phyloP scores from a whole-genome alignment of 2,329 filamentous ascomycete genomes.

The Venturia carpophila region DNA sequence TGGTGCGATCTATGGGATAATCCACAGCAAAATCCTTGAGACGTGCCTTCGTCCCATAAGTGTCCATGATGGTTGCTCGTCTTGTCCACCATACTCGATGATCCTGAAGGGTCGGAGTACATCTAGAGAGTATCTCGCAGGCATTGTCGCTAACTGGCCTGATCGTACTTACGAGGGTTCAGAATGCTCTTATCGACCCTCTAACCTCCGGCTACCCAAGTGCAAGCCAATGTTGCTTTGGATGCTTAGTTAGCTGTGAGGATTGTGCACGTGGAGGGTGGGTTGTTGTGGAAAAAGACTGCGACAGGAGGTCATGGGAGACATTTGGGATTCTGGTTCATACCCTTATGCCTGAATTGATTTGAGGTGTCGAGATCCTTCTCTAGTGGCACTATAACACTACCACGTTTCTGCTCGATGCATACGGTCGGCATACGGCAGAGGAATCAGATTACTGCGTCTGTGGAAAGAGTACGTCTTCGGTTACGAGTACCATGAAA shows the following conservation, averaged over 20 bases:
- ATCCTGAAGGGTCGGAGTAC: no score
- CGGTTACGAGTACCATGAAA: no score
- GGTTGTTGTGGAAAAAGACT: not conserved
- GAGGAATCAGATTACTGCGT: no score
- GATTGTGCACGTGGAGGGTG: not conserved
- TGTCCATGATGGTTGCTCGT: not conserved
- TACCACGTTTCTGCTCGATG: not conserved
- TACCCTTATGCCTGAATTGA: no score
- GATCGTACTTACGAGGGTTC: no score
- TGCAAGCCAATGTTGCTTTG: not conserved
- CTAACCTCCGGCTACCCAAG: not conserved
- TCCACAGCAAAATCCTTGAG: no score
- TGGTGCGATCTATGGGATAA: not conserved
- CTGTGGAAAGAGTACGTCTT: no score
- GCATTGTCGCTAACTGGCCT: not conserved
- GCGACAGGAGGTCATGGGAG: not conserved
- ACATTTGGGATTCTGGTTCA: not conserved
- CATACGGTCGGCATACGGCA: no score
- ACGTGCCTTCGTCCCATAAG: slow-evolving; percentile 2
- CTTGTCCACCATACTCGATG: not conserved
- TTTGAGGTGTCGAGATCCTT: no score
- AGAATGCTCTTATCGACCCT: not conserved
- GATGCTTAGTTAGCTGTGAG: not conserved
- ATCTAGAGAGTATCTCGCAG: not conserved
- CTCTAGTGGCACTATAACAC: no score